Conservation (phyloP, 495 filamentous ascomycete species). For the Penicillium steckii region DNA sequence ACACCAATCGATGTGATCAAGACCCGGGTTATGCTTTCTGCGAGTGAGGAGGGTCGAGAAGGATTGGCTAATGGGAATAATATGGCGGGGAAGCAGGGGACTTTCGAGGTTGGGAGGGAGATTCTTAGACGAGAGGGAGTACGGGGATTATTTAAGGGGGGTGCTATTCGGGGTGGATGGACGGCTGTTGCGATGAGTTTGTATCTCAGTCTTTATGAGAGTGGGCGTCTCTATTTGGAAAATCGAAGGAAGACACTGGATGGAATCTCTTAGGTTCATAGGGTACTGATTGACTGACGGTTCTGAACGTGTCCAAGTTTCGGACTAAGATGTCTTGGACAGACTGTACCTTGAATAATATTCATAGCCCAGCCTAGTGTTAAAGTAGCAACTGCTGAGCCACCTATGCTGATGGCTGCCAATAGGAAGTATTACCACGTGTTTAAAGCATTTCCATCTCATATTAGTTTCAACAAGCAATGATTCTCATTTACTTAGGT, state of each 20-base stretch:
- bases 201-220: constrained; percentile 86
- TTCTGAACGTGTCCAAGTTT: too few relatives aligned
- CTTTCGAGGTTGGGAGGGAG: constrained; percentile 57
- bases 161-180: constrained; percentile 71
- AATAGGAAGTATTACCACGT: too few relatives aligned
- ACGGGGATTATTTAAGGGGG: constrained; percentile 76
- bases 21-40: constrained; percentile 71
- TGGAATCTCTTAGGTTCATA: neutral
- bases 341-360: too few relatives aligned
- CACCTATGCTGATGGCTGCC: too few relatives aligned
- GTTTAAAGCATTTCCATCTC: too few relatives aligned
- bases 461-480: too few relatives aligned
- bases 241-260: constrained; percentile 30
- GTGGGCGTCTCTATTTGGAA: constrained; percentile 68
- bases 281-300: too few relatives aligned
- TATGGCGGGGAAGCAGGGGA: constrained; percentile 20
- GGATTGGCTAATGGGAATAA: constrained; percentile 1
- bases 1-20: constrained; percentile 85
- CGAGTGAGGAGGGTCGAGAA: constrained; percentile 22
- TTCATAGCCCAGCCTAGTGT: too few relatives aligned
- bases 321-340: too few relatives aligned
- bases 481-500: too few relatives aligned
- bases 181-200: constrained; percentile 77
- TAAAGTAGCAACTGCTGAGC: too few relatives aligned
- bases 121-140: constrained; percentile 64